Base-by-base conservation (phyloP, 2,329 filamentous ascomycete genomes). In the Trichoderma pleuroti region DNA sequence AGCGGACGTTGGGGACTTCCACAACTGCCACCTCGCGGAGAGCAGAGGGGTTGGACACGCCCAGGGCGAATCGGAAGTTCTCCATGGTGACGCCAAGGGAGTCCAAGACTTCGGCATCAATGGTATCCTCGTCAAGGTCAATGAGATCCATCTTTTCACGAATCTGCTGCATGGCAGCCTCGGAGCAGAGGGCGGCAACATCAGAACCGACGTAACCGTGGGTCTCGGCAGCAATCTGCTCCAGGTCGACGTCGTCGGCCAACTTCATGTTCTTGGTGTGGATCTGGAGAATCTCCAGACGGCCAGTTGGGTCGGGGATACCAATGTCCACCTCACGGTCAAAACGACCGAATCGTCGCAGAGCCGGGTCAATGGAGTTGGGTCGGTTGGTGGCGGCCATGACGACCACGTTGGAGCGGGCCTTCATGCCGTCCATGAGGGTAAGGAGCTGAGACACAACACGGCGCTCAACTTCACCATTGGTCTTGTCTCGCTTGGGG, bases 211-310 rank as follows among this genome's bases (percentile, higher is more conserved):
- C 96, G 78, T 98, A 99, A 85, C 96, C 96, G 86, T 99, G 96
- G 60, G 96, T 99, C 86, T 99, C 96, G 34, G 96, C 90, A 68
- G 96, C 96, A 78, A 99, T 98, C 78, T 94, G 91, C 86, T 98
- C 95, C 57, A 99, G 89, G 78, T 99, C 96, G 73, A 99, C 96
- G 77, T 98, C 96, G 71, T 98, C 96, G 72, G 84, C 94, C 73
- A 99, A 90, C 88, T 99, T 99, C 96, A 99, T 99, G 89, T 99
- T 99, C 92, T 99, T 99, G 83, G 96, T 99, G 88, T 99, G 96
- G 76, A 99, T 99, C 84, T 97, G 93, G 72, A 99, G 91, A 79
- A 99, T 98, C 88, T 99, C 96, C 46, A 99, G 92, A 88, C 96
- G 96, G 74, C 96, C 96, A 77, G 95, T 98, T 65, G 96, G 96